These are phyloP conservation scores for Phytophthora boehmeriae DNA, from an alignment of 352 stramenopile species.

Conservation along the genomic window DNA sequence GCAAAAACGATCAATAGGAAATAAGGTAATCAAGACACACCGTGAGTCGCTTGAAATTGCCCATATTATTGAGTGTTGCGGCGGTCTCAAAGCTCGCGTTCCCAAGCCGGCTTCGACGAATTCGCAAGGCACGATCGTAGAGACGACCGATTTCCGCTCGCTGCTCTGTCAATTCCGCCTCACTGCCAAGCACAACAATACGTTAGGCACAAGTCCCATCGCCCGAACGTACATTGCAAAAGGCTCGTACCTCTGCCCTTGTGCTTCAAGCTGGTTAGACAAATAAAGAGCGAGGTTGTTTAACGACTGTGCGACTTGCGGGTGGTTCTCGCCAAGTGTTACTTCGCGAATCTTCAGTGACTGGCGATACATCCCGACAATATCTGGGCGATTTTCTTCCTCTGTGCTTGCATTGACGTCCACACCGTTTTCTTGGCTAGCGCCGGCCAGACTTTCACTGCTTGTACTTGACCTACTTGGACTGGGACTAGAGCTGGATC, in stretches of 20 bases:
- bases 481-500: conserved; percentile 25
- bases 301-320: conserved; percentile 78
- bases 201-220: conserved; percentile 8
- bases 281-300: conserved; percentile 84
- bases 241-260: conserved; percentile 50
- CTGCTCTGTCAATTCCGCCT: conserved; percentile 41
- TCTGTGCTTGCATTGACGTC: conserved; percentile 3
- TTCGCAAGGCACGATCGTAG: conserved; percentile 68
- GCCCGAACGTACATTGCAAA: background rate
- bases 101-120: conserved; percentile 71
- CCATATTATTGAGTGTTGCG: conserved; percentile 83
- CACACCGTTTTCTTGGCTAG: conserved; percentile 18
- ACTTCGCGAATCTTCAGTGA: conserved; percentile 80
- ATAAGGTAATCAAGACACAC: conserved; percentile 43
- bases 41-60: conserved; percentile 79
- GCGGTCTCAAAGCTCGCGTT: conserved; percentile 84
- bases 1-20: background rate
- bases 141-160: conserved; percentile 64
- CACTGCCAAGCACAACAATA: conserved; percentile 18
- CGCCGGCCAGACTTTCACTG: conserved; percentile 28
- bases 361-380: conserved; percentile 74
- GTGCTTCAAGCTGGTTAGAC: conserved; percentile 65
- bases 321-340: conserved; percentile 68
- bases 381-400: conserved; percentile 45
- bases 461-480: conserved; percentile 41